Conservation (phyloP, 768 basidiomycete species). For the Coprinellus micaceus region DNA sequence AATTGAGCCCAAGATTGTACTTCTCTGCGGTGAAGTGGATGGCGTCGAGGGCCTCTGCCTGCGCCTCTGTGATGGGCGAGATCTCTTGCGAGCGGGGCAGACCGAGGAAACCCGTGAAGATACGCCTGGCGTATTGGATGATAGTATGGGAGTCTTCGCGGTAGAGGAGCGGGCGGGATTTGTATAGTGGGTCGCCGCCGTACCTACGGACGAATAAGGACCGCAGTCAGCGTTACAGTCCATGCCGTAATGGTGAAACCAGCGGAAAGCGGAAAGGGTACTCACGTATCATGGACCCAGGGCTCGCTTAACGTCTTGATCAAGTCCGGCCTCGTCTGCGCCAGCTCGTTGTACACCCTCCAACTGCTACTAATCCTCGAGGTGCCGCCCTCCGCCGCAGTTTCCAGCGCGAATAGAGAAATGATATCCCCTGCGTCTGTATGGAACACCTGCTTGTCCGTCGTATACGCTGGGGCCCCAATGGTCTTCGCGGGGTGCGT, state of each 20-base stretch:
- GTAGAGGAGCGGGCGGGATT: constrained; percentile 37
- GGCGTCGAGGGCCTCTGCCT: constrained; percentile 46
- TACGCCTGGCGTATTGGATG: constrained; percentile 43
- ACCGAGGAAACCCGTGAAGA: constrained; percentile 39
- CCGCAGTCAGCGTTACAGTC: too few species aligned
- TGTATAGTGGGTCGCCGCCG: constrained; percentile 34
- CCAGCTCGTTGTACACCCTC: constrained; percentile 46
- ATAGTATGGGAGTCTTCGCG: constrained; percentile 36
- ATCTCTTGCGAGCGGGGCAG: constrained; percentile 34
- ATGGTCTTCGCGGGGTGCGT: constrained; percentile 28
- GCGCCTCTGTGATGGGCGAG: constrained; percentile 46
- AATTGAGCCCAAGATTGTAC: constrained; percentile 40
- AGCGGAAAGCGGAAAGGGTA: neutral
- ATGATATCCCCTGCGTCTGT: constrained; percentile 44
- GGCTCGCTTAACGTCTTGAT: constrained; percentile 38
- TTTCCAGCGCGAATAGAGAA: constrained; percentile 39
- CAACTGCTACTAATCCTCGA: constrained; percentile 45
- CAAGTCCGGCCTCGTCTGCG: constrained; percentile 43
- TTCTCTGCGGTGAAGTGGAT: constrained; percentile 44
- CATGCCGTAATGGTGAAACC: too few species aligned
- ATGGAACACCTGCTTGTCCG: constrained; percentile 51
- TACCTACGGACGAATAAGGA: constrained; percentile 24
- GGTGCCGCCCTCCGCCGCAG: constrained; percentile 41
- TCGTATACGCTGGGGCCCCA: constrained; percentile 45
- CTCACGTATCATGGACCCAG: constrained; percentile 41